A percentile compares a stretch with the other conserved stretches of the same genome.
phyloP scores from a whole-genome alignment of 345 rosid species.

The Citrus hindsii region DNA sequence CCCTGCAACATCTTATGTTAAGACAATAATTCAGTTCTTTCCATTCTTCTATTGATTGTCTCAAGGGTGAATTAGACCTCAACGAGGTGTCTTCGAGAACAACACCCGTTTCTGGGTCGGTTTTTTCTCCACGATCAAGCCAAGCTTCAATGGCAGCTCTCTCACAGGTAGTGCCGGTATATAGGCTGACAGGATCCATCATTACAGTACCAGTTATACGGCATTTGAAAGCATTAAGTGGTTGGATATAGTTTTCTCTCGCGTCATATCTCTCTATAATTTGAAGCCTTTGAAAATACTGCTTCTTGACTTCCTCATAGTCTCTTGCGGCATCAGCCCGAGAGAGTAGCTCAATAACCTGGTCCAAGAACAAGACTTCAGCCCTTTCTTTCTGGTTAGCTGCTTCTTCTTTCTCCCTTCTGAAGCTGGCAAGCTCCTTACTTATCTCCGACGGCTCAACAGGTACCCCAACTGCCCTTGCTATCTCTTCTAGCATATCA shows the following conservation, averaged over 20 bases:
- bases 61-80: constrained; percentile 55
- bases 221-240: constrained; percentile 52
- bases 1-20: constrained; percentile 48
- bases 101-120: constrained; percentile 59
- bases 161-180: constrained; percentile 74
- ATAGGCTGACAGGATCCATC: constrained; percentile 73
- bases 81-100: constrained; percentile 50
- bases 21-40: constrained; percentile 69
- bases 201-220: constrained; percentile 40
- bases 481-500: constrained; percentile 61
- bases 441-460: constrained; percentile 67
- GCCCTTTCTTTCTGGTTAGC: constrained; percentile 57
- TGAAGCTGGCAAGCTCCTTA: constrained; percentile 60
- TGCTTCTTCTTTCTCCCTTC: constrained; percentile 64
- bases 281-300: constrained; percentile 46
- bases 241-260: constrained; percentile 44
- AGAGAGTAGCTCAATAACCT: constrained; percentile 71
- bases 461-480: constrained; percentile 62
- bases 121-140: constrained; percentile 41
- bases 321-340: constrained; percentile 72
- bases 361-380: constrained; percentile 60
- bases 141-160: constrained; percentile 56
- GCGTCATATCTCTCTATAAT: constrained; percentile 44
- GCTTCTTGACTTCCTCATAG: constrained; percentile 44
- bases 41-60: constrained; percentile 75